A percentile compares a stretch with the other conserved stretches of the same genome.
These are phyloP conservation scores for Penicillium sp. DNA, from an alignment of 2,329 filamentous ascomycete species.

Conservation along the genomic window DNA sequence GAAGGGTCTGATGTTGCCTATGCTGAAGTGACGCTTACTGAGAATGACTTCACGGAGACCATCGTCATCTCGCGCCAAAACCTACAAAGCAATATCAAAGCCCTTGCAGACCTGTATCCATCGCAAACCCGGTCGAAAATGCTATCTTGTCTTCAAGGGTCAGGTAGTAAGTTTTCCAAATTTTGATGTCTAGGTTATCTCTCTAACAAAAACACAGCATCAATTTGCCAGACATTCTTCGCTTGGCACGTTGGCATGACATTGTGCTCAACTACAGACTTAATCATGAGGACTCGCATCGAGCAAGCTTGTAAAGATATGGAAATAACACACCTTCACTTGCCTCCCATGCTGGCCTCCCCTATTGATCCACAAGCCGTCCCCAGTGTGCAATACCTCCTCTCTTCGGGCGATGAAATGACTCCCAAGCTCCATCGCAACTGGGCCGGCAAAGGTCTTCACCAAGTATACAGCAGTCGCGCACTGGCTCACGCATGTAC, in stretches of 20 bases:
- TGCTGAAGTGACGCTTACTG: conserved; percentile 71
- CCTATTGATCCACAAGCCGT: conserved; percentile 67
- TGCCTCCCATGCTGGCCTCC: conserved; percentile 81
- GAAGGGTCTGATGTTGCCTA: conserved; percentile 60
- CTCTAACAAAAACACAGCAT: conserved; percentile 51
- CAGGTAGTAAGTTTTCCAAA: conserved; percentile 54
- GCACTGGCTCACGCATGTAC: conserved; percentile 70
- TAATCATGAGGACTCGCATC: conserved; percentile 69
- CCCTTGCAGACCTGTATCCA: conserved; percentile 66
- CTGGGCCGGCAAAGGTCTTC: conserved; percentile 68
- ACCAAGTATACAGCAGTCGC: conserved; percentile 54
- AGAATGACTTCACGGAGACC: conserved; percentile 54
- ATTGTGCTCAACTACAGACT: conserved; percentile 71
- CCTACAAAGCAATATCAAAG: conserved; percentile 70
- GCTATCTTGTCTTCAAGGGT: conserved; percentile 78
- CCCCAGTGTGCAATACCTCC: conserved; percentile 69
- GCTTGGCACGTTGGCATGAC: conserved; percentile 76
- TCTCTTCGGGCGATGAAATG: conserved; percentile 78
- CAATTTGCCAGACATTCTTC: conserved; percentile 88
- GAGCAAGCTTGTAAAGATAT: conserved; percentile 64
- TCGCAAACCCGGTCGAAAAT: conserved; percentile 54
- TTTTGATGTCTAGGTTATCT: neutral
- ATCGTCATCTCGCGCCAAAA: conserved; percentile 75
- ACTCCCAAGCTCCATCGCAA: conserved; percentile 65
- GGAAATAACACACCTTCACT: conserved; percentile 71